phyloP scores from a whole-genome alignment of 441 rosid species.

The Kokia cookei region DNA sequence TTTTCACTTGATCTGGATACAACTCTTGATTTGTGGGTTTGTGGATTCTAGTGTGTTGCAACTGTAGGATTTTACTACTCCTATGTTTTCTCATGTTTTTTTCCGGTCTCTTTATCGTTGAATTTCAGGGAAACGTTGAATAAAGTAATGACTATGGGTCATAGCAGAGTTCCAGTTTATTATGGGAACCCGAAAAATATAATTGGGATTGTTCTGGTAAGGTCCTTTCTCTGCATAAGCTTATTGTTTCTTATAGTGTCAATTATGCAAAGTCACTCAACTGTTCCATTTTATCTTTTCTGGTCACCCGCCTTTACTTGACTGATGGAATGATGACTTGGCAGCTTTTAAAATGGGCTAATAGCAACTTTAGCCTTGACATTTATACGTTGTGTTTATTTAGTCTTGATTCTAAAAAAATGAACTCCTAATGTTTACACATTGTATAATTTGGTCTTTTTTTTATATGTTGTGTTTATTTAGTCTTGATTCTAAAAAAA shows the following conservation, averaged over 20 bases:
- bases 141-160: conserved; percentile 80
- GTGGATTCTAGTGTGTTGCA: conserved; percentile 20
- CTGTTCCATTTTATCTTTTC: no score
- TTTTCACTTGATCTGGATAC: conserved; percentile 97
- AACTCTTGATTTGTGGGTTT: conserved; percentile 86
- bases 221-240: conserved; percentile 7
- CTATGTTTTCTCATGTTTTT: conserved; percentile 4
- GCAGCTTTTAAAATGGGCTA: no score
- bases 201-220: conserved; percentile 84
- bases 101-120: conserved; percentile 11
- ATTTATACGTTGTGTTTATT: no score
- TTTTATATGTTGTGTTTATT: no score
- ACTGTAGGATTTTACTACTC: conserved; percentile 8
- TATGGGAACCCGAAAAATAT: conserved; percentile 54
- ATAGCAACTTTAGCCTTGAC: no score
- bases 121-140: conserved; percentile 66
- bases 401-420: no score
- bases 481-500: no score
- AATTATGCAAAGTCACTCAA: no score
- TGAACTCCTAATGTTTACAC: no score
- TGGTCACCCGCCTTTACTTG: no score
- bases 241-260: neutral
- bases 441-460: no score
- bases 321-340: no score
- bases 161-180: conserved; percentile 90